Evolutionary conservation across 768 basidiomycete species (phyloP).

Genomic region (Podaxis pistillaris): DNA sequence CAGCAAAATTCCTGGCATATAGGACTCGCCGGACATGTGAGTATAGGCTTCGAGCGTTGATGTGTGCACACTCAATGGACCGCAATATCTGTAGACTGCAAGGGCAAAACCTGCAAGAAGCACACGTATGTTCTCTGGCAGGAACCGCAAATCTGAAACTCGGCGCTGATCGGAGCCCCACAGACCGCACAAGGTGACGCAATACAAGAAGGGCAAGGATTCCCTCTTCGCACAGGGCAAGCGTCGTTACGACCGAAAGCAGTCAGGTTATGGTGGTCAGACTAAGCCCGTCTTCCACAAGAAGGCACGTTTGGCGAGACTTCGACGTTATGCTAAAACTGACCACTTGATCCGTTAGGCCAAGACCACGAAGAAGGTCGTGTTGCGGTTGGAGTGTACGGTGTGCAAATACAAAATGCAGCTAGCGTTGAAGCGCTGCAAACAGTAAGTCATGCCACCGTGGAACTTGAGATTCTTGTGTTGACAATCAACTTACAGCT

Average conservation of each 20-base stretch:
- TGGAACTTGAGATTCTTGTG: not conserved
- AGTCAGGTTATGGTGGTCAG: slow-evolving; percentile 99
- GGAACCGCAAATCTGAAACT: slow-evolving; percentile 13
- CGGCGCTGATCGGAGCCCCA: slow-evolving; percentile 14
- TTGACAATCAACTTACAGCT: slow-evolving; percentile 45
- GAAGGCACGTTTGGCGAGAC: slow-evolving; percentile 60
- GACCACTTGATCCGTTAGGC: slow-evolving; percentile 47
- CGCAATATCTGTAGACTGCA: slow-evolving; percentile 63
- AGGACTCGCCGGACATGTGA: slow-evolving; percentile 96
- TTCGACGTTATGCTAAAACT: not conserved
- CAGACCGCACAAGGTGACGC: slow-evolving; percentile 98
- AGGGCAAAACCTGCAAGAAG: slow-evolving; percentile 95
- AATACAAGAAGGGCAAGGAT: slow-evolving; percentile 99
- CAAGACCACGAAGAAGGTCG: slow-evolving; percentile 99
- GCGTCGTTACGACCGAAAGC: slow-evolving; percentile 99
- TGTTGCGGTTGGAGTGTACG: slow-evolving; percentile 96
- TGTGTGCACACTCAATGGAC: not conserved
- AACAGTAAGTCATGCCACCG: slow-evolving; percentile 68
- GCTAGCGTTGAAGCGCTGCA: slow-evolving; percentile 95
- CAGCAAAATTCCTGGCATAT: slow-evolving; percentile 13
- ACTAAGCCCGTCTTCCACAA: slow-evolving; percentile 99
- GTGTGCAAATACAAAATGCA: slow-evolving; percentile 99
- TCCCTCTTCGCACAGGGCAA: slow-evolving; percentile 98
- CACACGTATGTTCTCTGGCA: slow-evolving; percentile 74
- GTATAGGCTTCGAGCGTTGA: slow-evolving; percentile 29